These are phyloP conservation scores for Monsonia emarginata DNA, from an alignment of 441 rosid species.

Conservation along the genomic window DNA sequence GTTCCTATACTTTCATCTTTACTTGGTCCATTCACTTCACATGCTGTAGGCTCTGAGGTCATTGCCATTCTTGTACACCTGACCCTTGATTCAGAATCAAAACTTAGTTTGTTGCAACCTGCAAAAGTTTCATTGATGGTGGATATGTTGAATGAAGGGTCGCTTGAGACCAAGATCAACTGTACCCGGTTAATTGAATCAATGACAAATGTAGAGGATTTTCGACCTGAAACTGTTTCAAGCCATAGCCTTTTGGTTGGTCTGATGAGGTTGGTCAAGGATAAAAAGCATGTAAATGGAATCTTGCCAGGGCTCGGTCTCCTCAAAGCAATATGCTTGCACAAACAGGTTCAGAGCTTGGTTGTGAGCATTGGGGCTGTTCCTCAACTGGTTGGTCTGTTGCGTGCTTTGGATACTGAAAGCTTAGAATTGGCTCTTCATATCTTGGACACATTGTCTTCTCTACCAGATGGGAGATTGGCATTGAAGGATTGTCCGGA, in stretches of 20 bases:
- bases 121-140: constrained; percentile 43
- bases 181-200: constrained; percentile 37
- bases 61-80: constrained; percentile 44
- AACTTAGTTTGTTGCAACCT: constrained; percentile 43
- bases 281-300: constrained; percentile 37
- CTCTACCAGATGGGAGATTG: constrained; percentile 30
- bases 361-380: constrained; percentile 43
- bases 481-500: constrained; percentile 41
- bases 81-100: constrained; percentile 42
- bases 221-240: constrained; percentile 38
- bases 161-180: constrained; percentile 45
- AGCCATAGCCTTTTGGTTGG: constrained; percentile 51
- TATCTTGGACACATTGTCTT: constrained; percentile 40
- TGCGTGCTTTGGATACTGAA: constrained; percentile 36
- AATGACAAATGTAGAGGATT: constrained; percentile 47
- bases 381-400: constrained; percentile 39
- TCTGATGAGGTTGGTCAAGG: constrained; percentile 46
- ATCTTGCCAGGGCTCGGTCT: constrained; percentile 37
- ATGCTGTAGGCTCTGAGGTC: constrained; percentile 50
- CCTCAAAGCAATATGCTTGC: constrained; percentile 38
- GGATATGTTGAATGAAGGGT: constrained; percentile 54
- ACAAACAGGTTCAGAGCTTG: constrained; percentile 39
- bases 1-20: constrained; percentile 37
- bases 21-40: constrained; percentile 49
- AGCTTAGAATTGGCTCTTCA: constrained; percentile 44